Conservation (phyloP, 306 rosid species). For the Dicorynia guianensis region DNA sequence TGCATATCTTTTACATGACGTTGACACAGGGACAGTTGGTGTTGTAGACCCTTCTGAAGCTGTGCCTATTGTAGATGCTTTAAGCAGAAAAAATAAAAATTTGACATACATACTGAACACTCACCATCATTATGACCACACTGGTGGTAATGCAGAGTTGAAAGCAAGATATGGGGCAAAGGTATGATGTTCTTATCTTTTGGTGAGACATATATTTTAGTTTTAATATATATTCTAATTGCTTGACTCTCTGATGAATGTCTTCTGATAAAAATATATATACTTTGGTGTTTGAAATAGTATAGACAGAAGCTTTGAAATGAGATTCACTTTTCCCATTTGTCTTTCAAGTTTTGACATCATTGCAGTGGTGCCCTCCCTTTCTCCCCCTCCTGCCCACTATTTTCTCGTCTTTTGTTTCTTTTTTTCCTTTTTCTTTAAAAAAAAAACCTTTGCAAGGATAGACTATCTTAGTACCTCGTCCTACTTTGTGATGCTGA, state of each 20-base stretch:
- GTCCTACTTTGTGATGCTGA: neutral
- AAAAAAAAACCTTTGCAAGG: neutral
- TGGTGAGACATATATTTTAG: neutral
- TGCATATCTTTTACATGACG: constrained; percentile 90
- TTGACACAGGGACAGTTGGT: constrained; percentile 94
- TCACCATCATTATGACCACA: constrained; percentile 91
- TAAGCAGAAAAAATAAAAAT: constrained; percentile 79
- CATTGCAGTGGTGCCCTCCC: constrained; percentile 2
- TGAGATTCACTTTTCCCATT: constrained; percentile 4
- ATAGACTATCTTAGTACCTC: neutral
- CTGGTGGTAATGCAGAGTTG: constrained; percentile 89
- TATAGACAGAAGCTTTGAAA: constrained; percentile 25
- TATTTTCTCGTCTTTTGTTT: neutral
- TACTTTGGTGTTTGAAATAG: constrained; percentile 15
- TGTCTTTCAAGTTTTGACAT: neutral
- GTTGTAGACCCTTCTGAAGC: constrained; percentile 99
- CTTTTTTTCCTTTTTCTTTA: too few species aligned
- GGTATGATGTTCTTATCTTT: constrained; percentile 45
- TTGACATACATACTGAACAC: constrained; percentile 93
- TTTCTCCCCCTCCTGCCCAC: neutral
- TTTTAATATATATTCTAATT: neutral
- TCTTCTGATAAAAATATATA: neutral
- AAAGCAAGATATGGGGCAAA: constrained; percentile 88
- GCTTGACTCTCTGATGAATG: constrained; percentile 10
- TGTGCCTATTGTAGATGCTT: constrained; percentile 79